These are phyloP conservation scores for Alternaria sp. DNA, from an alignment of 2,329 filamentous ascomycete genomes.

Conservation along the genomic window DNA sequence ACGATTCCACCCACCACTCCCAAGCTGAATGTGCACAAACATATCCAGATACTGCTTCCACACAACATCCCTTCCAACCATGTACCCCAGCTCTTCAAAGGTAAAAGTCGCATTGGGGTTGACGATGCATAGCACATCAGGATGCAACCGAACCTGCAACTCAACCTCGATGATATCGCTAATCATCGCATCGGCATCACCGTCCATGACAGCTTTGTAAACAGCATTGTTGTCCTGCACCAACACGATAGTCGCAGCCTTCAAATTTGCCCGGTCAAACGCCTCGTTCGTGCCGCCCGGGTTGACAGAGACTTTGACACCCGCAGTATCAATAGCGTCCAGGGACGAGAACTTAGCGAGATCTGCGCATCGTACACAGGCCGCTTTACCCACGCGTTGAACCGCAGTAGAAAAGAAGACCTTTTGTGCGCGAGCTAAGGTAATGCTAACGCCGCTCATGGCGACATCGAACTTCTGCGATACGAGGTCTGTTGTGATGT, in stretches of 20 bases:
- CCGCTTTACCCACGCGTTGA: slow-evolving; percentile 15
- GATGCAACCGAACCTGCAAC: slow-evolving; percentile 17
- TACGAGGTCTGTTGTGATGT: slow-evolving; percentile 7
- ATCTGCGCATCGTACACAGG: slow-evolving; percentile 17
- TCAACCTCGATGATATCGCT: slow-evolving; percentile 19
- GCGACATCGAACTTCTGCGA: slow-evolving; percentile 17
- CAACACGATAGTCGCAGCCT: slow-evolving; percentile 7
- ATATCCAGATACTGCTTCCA: slow-evolving; percentile 21
- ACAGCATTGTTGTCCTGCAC: slow-evolving; percentile 21
- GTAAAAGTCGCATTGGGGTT: slow-evolving; percentile 15
- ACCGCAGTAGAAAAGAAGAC: slow-evolving; percentile 15
- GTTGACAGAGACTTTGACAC: slow-evolving; percentile 17
- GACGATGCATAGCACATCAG: slow-evolving; percentile 11
- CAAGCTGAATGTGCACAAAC: slow-evolving; percentile 16
- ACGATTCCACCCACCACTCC: slow-evolving; percentile 15
- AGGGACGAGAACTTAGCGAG: slow-evolving; percentile 7
- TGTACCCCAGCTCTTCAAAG: slow-evolving; percentile 18
- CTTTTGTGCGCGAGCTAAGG: slow-evolving; percentile 9
- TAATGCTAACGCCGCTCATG: slow-evolving; percentile 22
- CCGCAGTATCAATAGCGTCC: slow-evolving; percentile 14
- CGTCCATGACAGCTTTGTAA: slow-evolving; percentile 17
- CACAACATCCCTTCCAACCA: slow-evolving; percentile 12
- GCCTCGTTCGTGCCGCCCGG: slow-evolving; percentile 19
- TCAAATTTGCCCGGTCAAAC: slow-evolving; percentile 19
- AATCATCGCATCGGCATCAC: slow-evolving; percentile 18